Evolutionary conservation across 495 filamentous ascomycete genomes (phyloP), one percentile per base, ranked within the genome.

Genomic region (Neurospora hispaniola): DNA sequence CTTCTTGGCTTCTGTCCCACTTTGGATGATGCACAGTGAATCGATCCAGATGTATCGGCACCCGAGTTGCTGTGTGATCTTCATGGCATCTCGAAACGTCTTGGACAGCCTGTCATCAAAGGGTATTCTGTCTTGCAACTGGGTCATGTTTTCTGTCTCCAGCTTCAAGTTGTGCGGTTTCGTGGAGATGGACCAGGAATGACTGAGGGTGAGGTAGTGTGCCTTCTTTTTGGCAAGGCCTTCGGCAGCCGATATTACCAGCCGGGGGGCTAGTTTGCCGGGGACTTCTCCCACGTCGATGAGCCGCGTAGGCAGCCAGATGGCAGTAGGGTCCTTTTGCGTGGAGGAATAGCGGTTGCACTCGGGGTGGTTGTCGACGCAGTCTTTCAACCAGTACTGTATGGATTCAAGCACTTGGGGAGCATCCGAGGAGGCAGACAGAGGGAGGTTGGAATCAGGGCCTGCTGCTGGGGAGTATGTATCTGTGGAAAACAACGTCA

Each of bases 21-120:
- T 31, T 40, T 74, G 73, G 35, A 74, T 72, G 54, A 74, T 74
- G 40, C 73, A 74, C 5, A 62, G 12, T 2, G 54, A 62, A 62
- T 62, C 54, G 12, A 62, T 62, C 54, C 54, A 62, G 0, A 62
- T 31, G 0, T 35, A 62, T 7, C 27, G 54, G 8, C 54, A 62
- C 8, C 54, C 27, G 6, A 62, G 54, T 1, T 62, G 54, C 2
- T 31, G 54, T 23, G 54, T 62, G 14, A 62, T 62, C 54, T 62
- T 54, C 23, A 62, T 27, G 11, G 54, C 54, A 16, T 9, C 54
- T 3, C 54, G 54, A 31, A 62, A 62, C 11, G 54, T 62, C 54
- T 62, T 9, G 54, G 54, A 62, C 12, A 62, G 2, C 1, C 23
- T 62, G 54, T 62, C 54, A 31, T 62, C 12, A 16, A 62, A 23